Base-by-base conservation (phyloP, 768 basidiomycete genomes). In the Tulasnella sp. region DNA sequence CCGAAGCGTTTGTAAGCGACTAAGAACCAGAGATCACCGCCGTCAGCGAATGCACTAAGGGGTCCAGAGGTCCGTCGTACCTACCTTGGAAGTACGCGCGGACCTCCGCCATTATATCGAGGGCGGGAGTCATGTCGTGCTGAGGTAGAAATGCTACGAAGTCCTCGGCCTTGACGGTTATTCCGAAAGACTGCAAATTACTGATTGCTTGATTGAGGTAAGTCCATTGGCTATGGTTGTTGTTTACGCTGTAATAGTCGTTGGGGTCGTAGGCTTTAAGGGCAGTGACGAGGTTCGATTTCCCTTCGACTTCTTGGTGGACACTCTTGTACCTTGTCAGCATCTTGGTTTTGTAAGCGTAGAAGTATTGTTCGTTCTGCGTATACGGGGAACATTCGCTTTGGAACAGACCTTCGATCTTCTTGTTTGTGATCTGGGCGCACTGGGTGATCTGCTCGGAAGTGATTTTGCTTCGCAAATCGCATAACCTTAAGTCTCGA, bases 1-100 rank as follows among this genome's bases (percentile, higher is more conserved):
- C 86, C 86, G 80, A 91, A 89, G 1, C 91, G 88, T 84, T 92
- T 91, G 83, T 90, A 91, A 0, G 90, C 89, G 1, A 92, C 91
- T 93, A 80, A 18, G 64, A 42, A 46, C 1, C 24, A n/a, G 20
- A 76, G 42, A 76, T 8, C 34, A 48, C 75, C 41, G n/a, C 22
- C 31, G n/a, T 34, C 11, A 58, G 48, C 50, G 34, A 18, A 50
- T 58, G 20, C 42, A 44, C 18, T 48, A 14, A 18, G 28, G 8
- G 28, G 6, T 40, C 22, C 24, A 75, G 9, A n/a, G 3, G 37
- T 37, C 37, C 37, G 34, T 34, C 8, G 58, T 20, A 37, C 64
- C 3, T 73, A 80, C 79, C 79, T 69, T 81, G 81, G 64, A 81
- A 81, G 28, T 81, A 81, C 7, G 81, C 81, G 42, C 80, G 40